Percentiles rank a stretch among this genome's conserved stretches.
Conservation (phyloP, 2,329 filamentous ascomycete species). For the Chaetomiaceae sp. region DNA sequence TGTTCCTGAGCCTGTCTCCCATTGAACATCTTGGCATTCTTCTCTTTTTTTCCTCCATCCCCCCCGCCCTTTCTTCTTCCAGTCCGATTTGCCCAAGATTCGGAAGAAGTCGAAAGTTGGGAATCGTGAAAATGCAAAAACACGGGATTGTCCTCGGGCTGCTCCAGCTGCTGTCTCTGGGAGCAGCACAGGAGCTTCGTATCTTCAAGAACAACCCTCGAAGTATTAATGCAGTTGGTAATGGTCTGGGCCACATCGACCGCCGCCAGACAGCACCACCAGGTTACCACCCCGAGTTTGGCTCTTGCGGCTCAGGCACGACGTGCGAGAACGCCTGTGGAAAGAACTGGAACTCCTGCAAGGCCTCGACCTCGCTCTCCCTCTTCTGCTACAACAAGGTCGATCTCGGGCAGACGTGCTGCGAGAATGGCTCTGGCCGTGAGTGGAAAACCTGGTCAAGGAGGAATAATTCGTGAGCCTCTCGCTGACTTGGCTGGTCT, state of each 20-base stretch:
- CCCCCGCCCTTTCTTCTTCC: too few relatives aligned
- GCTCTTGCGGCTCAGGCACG: conserved; percentile 23
- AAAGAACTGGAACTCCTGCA: conserved; percentile 22
- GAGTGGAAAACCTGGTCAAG: too few relatives aligned
- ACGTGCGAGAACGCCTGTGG: conserved; percentile 25
- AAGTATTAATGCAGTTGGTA: not conserved
- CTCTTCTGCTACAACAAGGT: conserved; percentile 26
- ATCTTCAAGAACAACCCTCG: conserved; percentile 18
- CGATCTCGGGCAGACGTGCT: conserved; percentile 24
- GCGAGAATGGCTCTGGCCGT: conserved; percentile 25
- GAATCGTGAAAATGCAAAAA: conserved; percentile 6
- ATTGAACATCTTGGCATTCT: conserved; percentile 5
- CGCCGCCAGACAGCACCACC: conserved; percentile 22
- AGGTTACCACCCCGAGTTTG: conserved; percentile 25
- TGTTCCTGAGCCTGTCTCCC: conserved; percentile 9
- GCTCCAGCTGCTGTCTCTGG: conserved; percentile 6
- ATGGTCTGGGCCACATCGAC: too few relatives aligned
- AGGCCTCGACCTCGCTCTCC: conserved; percentile 22
- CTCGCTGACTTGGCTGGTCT: not conserved
- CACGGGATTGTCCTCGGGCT: conserved; percentile 2
- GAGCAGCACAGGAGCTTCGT: conserved; percentile 11
- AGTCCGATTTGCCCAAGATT: too few relatives aligned
- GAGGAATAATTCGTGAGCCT: too few relatives aligned
- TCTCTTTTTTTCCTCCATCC: not conserved
- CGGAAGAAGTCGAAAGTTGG: too few relatives aligned